Evolutionary conservation across 345 rosid genomes (phyloP), one percentile per base, ranked within the genome.

Genomic region (Capsella bursapastoris): DNA sequence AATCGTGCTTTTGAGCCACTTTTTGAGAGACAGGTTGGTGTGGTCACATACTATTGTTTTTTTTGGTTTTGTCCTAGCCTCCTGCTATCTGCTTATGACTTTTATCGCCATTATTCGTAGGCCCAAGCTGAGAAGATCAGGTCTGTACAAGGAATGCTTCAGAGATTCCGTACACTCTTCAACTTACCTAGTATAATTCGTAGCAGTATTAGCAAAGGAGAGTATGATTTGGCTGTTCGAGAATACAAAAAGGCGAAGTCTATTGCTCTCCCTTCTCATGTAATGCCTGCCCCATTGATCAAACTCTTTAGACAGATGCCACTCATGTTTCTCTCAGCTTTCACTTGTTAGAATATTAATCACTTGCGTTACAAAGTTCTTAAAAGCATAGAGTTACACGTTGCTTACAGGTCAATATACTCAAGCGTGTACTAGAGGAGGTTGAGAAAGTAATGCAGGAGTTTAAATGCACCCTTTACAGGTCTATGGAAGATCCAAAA

Each of bases 101-200:
- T 35, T 69, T 69, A 22, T 55, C 50, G 14, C 62, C 34, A 50
- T 50, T 15, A 22, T 75, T 67, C 44, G 12, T 68, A 94, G 98
- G 95, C 97, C 61, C 98, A 94, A 85, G 87, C 98, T 57, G 98
- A 94, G 90, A 94, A 90, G 85, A 94, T 94, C 74, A 83, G 97
- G 72, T 88, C 98, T 79, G 97, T 91, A 75, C 98, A 94, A 84
- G 98, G 97, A 67, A 94, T 91, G 93, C 92, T 94, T 76, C 97
- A 94, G 85, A 90, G 98, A 67, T 94, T 94, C 71, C 87, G 93
- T 28, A 94, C 97, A 28, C 85, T 94, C 48, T 94, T 94, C 81
- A 94, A 94, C 76, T 82, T 94, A 83, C 97, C 97, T 47, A 92
- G 97, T 83, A 88, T 96, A 18, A 94, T 94, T 76, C 93, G 97